Conservation (phyloP, 2,329 filamentous ascomycete genomes). For the Phialemoniopsis sp. region DNA sequence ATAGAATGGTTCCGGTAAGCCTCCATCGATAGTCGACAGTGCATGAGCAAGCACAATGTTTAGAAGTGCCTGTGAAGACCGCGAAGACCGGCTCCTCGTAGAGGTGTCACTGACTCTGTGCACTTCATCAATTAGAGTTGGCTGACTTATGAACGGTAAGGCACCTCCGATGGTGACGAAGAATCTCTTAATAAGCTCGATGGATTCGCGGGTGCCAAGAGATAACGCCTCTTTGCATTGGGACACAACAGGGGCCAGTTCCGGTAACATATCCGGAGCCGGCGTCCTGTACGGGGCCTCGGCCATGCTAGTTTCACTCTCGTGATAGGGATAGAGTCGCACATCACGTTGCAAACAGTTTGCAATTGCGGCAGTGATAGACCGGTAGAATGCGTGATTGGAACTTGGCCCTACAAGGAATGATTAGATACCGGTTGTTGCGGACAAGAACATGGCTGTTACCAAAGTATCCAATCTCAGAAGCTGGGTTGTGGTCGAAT, state of each 20-base stretch:
- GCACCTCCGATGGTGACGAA: constrained; percentile 22
- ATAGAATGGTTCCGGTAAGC: constrained; percentile 19
- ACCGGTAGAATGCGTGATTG: constrained; percentile 22
- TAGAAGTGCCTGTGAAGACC: constrained; percentile 12
- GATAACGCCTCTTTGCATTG: constrained; percentile 3
- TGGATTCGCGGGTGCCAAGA: constrained; percentile 10
- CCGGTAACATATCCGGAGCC: constrained; percentile 1
- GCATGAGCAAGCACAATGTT: constrained; percentile 22
- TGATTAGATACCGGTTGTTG: neutral
- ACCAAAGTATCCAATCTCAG: constrained; percentile 18
- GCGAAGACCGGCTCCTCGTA: neutral
- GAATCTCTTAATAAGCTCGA: constrained; percentile 16
- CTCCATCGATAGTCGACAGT: constrained; percentile 11
- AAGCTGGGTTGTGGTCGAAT: constrained; percentile 18
- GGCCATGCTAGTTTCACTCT: too few species aligned
- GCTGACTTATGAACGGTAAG: constrained; percentile 17
- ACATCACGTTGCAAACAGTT: too few species aligned
- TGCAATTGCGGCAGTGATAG: constrained; percentile 17
- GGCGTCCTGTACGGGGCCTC: too few species aligned
- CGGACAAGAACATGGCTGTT: neutral
- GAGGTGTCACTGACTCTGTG: constrained; percentile 3
- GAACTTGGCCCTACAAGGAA: constrained; percentile 19
- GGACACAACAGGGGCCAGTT: neutral
- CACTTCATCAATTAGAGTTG: constrained; percentile 12
- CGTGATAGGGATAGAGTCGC: too few species aligned